Percentiles rank a stretch among this genome's conserved stretches.
phyloP scores from a whole-genome alignment of 108 stramenopile species.

The Aurantiochytrium sp. region DNA sequence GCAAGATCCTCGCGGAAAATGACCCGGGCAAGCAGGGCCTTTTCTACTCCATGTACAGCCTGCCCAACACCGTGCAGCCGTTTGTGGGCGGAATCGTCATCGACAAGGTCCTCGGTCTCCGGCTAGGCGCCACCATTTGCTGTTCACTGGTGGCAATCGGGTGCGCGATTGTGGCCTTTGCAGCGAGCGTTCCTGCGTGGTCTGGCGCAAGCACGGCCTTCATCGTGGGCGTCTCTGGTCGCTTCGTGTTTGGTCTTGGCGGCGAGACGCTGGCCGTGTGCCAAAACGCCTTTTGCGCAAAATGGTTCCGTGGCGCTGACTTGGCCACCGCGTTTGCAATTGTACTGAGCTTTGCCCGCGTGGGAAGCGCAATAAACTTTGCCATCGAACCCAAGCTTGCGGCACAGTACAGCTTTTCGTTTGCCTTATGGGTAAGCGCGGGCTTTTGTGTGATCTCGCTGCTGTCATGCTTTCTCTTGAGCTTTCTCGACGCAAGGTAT shows the following conservation, averaged over 20 bases:
- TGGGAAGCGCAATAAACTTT: conserved; percentile 25
- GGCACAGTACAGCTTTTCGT: neutral
- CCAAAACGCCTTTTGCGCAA: conserved; percentile 24
- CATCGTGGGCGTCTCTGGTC: conserved; percentile 6
- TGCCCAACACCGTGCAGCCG: conserved; percentile 32
- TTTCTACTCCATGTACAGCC: conserved; percentile 21
- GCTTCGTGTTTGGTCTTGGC: conserved; percentile 40
- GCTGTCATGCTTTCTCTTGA: neutral
- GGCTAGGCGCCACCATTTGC: neutral
- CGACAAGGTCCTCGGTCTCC: neutral
- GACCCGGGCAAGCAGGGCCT: conserved; percentile 4
- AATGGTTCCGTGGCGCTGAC: conserved; percentile 32
- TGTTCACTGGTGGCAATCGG: neutral
- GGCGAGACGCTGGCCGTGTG: conserved; percentile 26
- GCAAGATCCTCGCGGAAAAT: neutral
- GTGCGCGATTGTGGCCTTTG: neutral
- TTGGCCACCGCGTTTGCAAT: conserved; percentile 30
- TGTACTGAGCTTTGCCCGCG: conserved; percentile 18
- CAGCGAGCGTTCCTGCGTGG: neutral
- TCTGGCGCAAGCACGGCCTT: neutral
- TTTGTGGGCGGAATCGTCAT: conserved; percentile 17
- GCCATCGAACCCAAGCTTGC: neutral
- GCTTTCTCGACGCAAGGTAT: neutral
- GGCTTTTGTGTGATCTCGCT: neutral
- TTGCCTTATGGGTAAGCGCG: neutral